Evolutionary conservation across 208 protist species (phyloP).

Genomic region (Leishmania guyanensis): DNA sequence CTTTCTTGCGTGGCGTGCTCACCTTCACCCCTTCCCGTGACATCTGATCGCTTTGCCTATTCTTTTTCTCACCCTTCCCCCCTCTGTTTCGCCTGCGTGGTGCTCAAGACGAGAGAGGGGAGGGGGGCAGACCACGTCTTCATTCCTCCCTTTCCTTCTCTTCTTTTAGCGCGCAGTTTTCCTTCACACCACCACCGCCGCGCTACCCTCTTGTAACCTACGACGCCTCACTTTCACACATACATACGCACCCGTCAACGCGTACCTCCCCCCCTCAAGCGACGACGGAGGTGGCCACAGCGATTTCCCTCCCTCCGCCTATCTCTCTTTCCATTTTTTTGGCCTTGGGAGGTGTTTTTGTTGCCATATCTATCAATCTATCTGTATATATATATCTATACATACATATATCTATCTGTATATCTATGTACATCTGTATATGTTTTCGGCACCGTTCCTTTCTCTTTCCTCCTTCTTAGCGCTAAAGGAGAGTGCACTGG

Average conservation of each 20-base stretch:
- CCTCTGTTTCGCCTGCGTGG: neutral
- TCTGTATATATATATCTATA: too few relatives aligned
- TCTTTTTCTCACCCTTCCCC: neutral
- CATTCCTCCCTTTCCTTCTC: neutral
- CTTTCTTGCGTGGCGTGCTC: neutral
- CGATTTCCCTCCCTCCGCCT: neutral
- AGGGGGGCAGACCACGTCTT: neutral
- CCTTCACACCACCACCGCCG: neutral
- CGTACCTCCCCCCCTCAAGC: neutral
- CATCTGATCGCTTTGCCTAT: conserved; percentile 1
- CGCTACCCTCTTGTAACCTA: neutral
- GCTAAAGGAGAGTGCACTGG: neutral
- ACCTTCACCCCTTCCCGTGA: neutral
- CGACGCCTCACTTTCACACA: neutral
- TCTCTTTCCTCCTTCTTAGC: neutral
- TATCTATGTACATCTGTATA: neutral
- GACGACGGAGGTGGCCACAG: neutral
- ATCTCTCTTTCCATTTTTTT: neutral
- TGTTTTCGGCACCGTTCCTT: neutral
- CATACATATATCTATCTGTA: too few relatives aligned
- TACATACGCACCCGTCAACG: neutral
- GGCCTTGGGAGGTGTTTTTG: neutral
- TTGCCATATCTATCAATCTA: neutral
- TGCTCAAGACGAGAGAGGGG: neutral
- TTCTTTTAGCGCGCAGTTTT: neutral